These are phyloP conservation scores for Helicocarpus griseus DNA, from an alignment of 2,329 filamentous ascomycete genomes.

Conservation along the genomic window DNA sequence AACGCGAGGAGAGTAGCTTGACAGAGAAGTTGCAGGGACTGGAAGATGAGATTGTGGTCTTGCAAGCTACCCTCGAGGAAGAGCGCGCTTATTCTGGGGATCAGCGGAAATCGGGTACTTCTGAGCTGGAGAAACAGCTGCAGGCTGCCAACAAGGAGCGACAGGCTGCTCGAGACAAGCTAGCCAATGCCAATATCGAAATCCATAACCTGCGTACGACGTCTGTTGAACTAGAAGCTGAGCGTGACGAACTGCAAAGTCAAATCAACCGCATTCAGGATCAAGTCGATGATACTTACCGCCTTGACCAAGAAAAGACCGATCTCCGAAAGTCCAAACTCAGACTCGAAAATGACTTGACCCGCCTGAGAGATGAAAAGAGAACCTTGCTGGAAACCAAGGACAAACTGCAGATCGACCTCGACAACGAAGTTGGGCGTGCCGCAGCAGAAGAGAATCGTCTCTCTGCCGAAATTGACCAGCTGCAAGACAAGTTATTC, in stretches of 20 bases:
- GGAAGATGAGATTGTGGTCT: slow-evolving; percentile 67
- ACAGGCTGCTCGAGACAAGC: slow-evolving; percentile 53
- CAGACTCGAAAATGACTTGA: slow-evolving; percentile 58
- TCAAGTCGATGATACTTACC: slow-evolving; percentile 48
- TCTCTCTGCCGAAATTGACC: slow-evolving; percentile 39
- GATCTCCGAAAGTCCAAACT: slow-evolving; percentile 59
- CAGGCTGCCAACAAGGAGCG: slow-evolving; percentile 51
- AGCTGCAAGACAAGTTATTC: slow-evolving; percentile 44
- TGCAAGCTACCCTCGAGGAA: slow-evolving; percentile 57
- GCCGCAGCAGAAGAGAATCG: slow-evolving; percentile 58
- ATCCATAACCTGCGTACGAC: slow-evolving; percentile 49
- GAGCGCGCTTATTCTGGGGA: slow-evolving; percentile 53
- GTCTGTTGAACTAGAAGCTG: slow-evolving; percentile 50
- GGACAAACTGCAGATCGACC: slow-evolving; percentile 50
- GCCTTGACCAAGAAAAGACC: slow-evolving; percentile 58
- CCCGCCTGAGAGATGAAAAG: slow-evolving; percentile 56
- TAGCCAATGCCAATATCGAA: slow-evolving; percentile 51
- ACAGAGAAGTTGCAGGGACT: slow-evolving; percentile 57
- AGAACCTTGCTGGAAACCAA: slow-evolving; percentile 47
- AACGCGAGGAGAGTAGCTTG: slow-evolving; percentile 53
- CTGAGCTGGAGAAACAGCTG: slow-evolving; percentile 50
- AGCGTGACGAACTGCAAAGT: slow-evolving; percentile 56
- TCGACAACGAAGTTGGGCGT: slow-evolving; percentile 57
- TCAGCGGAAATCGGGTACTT: slow-evolving; percentile 47
- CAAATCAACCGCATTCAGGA: slow-evolving; percentile 49